Evolutionary conservation across 306 rosid species (phyloP), one percentile per base, ranked within the genome.

Genomic region (Psophocarpus tetragonolobus): DNA sequence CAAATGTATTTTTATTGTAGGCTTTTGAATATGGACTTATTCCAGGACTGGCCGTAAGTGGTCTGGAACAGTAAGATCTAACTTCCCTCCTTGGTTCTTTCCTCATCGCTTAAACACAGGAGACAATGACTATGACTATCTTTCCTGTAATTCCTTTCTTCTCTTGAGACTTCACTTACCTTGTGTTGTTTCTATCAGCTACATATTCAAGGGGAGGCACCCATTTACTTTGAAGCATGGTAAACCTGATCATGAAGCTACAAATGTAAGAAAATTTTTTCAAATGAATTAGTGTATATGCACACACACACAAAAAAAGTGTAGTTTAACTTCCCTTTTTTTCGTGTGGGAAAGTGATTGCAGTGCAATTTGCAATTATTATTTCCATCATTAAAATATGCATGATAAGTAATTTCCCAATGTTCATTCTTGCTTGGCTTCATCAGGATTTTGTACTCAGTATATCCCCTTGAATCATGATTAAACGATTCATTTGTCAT

Each of bases 41-140:
- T 83, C 96, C 98, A 69, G 98, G 98, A 64, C 79, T 95, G 83
- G 90, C 92, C 75, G 60, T 95, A 27, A 88, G 98, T 88, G 97
- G 88, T 67, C 63, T 95, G 75, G 98, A 95, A 84, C 97, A 84
- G 98, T 95, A 90, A 76, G 97, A 84, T 85, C 70, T 64, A 77
- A 17, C 68, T 79, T 74, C 60, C 70, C 67, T 82, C 65, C 48
- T 75, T 58, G 45, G 21, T 75, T 79, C 48, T 27, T 8, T 57
- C 74, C 50, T 77, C 58, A 7, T 38, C 38, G 61, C 33, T 80
- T 76, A 8, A 57, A 50, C 82, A 29, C 23, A 10, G 33, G 60
- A 67, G 57, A 73, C 41, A 14, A 38, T n/a, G n/a, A n/a, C n/a
- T n/a, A n/a, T n/a, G n/a, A n/a, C n/a, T n/a, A 71, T 50, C 27